phyloP scores from a whole-genome alignment of 768 basidiomycete genomes.

The Boletus eberwhitei region DNA sequence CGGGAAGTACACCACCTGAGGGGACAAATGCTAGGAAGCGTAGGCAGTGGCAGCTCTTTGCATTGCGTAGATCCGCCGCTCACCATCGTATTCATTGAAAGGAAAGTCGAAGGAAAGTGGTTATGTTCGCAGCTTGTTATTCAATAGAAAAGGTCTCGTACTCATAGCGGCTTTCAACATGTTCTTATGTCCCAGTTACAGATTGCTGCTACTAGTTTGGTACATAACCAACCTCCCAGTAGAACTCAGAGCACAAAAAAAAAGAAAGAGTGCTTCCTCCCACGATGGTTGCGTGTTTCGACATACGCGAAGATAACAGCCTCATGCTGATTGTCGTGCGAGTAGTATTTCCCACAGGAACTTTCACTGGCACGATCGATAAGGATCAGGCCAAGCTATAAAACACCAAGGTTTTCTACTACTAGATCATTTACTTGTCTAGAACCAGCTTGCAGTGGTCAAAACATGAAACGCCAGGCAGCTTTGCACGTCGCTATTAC shows the following conservation, averaged over 20 bases:
- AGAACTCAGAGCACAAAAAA: not conserved
- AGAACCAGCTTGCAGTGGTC: not conserved
- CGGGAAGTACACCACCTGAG: constrained; percentile 34
- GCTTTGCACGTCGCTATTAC: not conserved
- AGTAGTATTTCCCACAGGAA: not conserved
- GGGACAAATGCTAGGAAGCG: constrained; percentile 39
- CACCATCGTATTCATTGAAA: constrained; percentile 22
- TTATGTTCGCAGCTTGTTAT: not conserved
- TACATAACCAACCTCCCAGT: not conserved
- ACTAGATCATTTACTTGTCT: not conserved
- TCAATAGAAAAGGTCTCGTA: not conserved
- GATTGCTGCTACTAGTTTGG: not conserved
- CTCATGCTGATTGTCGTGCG: not conserved
- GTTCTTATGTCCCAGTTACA: not conserved
- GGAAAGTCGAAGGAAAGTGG: not conserved
- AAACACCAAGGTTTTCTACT: not conserved
- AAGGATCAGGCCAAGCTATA: not conserved
- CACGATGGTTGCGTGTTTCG: not conserved
- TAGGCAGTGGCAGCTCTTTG: constrained; percentile 46
- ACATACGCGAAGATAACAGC: not conserved
- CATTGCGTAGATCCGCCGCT: constrained; percentile 36
- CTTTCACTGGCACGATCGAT: not conserved
- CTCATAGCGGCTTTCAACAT: not conserved
- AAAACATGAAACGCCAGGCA: constrained; percentile 12
- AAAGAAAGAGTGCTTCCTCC: not conserved